Conservation (phyloP, 1,284 basidiomycete genomes). For the Moniliella sp. region DNA sequence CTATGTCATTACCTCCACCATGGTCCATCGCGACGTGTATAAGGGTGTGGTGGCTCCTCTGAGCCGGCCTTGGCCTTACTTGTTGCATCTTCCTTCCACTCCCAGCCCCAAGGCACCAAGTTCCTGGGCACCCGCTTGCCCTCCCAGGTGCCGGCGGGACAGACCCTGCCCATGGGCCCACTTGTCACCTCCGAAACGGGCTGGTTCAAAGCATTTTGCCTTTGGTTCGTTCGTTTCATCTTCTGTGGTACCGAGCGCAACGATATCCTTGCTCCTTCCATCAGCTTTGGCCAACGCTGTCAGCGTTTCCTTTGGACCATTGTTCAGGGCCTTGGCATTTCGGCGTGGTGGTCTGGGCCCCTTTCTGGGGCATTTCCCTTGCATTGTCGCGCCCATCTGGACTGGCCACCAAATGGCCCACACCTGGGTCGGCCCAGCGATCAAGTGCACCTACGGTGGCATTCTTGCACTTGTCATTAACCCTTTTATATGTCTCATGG, state of each 20-base stretch:
- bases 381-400: slow-evolving; percentile 29
- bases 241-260: slow-evolving; percentile 20
- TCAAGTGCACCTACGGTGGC: slow-evolving; percentile 31
- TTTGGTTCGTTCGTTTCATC: slow-evolving; percentile 17
- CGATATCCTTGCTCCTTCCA: slow-evolving; percentile 10
- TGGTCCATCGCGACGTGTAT: too few relatives aligned
- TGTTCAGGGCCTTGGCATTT: slow-evolving; percentile 18
- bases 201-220: slow-evolving; percentile 6
- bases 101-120: too few relatives aligned
- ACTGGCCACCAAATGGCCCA: slow-evolving; percentile 19
- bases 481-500: slow-evolving; percentile 26
- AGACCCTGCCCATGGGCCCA: not conserved
- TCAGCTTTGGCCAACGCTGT: slow-evolving; percentile 13
- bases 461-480: slow-evolving; percentile 21
- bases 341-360: slow-evolving; percentile 12
- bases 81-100: too few relatives aligned
- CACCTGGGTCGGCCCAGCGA: slow-evolving; percentile 27
- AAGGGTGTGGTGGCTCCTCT: too few relatives aligned
- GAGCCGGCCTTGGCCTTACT: too few relatives aligned
- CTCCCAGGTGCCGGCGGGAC: not conserved
- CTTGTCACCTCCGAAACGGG: slow-evolving; percentile 1
- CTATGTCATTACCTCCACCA: too few relatives aligned
- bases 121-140: not conserved
- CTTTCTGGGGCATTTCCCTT: slow-evolving; percentile 28
- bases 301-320: slow-evolving; percentile 22